A percentile compares a stretch with the other conserved stretches of the same genome.
phyloP scores from a whole-genome alignment of 1,284 basidiomycete genomes.

The Rhodotorula sp. region DNA sequence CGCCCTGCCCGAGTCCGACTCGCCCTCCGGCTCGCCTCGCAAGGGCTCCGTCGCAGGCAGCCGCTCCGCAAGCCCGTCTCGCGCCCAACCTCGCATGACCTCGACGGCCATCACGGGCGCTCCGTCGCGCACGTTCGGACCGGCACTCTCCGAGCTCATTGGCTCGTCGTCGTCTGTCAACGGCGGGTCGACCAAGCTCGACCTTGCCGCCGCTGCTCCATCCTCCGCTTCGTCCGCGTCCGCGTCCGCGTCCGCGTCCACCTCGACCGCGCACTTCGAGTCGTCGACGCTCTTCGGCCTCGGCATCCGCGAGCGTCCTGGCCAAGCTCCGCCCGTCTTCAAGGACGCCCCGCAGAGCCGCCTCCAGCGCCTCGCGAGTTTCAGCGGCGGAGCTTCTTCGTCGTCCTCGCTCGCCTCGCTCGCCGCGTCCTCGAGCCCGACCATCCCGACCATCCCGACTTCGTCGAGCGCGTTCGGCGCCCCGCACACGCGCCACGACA shows the following conservation, averaged over 20 bases:
- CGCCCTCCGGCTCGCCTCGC: neutral
- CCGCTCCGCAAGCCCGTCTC: conserved; percentile 18
- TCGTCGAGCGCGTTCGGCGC: neutral
- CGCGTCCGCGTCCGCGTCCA: neutral
- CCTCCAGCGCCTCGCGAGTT: conserved; percentile 29
- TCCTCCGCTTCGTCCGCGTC: neutral
- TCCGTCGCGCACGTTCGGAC: conserved; percentile 27
- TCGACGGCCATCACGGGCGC: conserved; percentile 22
- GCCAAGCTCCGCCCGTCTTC: conserved; percentile 33
- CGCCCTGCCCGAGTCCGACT: conserved; percentile 50
- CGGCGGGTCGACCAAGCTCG: no score
- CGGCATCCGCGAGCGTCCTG: conserved; percentile 29
- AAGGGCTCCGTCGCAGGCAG: conserved; percentile 2
- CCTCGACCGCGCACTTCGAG: neutral
- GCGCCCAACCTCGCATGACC: conserved; percentile 27
- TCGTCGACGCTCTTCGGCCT: conserved; percentile 25
- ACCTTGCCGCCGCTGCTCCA: conserved; percentile 10
- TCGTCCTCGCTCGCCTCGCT: conserved; percentile 1
- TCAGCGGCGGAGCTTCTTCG: neutral
- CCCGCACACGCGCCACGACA: conserved; percentile 13
- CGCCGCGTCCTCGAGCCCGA: neutral
- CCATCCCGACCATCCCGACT: neutral
- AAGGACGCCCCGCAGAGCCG: conserved; percentile 31
- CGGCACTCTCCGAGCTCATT: conserved; percentile 30
- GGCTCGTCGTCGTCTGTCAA: conserved; percentile 15